Conservation (phyloP, 495 filamentous ascomycete species). For the Filosporella fistucella region DNA sequence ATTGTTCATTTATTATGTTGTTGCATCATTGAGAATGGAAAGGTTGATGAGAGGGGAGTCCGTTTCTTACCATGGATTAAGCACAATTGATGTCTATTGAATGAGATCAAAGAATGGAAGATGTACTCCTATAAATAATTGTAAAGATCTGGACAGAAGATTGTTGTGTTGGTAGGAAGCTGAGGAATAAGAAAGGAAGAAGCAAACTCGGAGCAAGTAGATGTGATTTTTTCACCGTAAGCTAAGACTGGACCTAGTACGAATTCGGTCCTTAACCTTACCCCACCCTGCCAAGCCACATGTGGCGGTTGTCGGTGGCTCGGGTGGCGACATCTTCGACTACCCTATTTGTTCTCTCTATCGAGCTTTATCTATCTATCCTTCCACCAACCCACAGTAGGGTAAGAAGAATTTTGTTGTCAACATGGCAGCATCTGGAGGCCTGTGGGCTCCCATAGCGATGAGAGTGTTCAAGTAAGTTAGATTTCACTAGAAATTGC, state of each 20-base stretch:
- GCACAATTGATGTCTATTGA: neutral
- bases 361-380: too few relatives aligned
- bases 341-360: too few relatives aligned
- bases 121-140: too few relatives aligned
- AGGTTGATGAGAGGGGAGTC: neutral
- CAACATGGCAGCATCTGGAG: conserved; percentile 66
- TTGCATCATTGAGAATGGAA: conserved; percentile 40
- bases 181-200: too few relatives aligned
- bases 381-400: too few relatives aligned
- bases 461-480: conserved; percentile 60
- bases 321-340: neutral
- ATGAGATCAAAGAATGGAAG: neutral
- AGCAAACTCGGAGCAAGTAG: too few relatives aligned
- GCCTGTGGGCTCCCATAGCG: conserved; percentile 66
- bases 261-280: too few relatives aligned
- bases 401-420: conserved; percentile 15
- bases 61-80: conserved; percentile 6
- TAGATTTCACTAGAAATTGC: neutral
- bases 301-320: conserved; percentile 8
- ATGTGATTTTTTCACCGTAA: too few relatives aligned
- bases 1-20: conserved; percentile 62
- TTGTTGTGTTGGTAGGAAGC: too few relatives aligned
- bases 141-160: too few relatives aligned
- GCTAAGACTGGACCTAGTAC: too few relatives aligned
- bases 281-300: conserved; percentile 10